Evolutionary conservation across 352 stramenopile species (phyloP).

Genomic region (Globisporangium canariense): DNA sequence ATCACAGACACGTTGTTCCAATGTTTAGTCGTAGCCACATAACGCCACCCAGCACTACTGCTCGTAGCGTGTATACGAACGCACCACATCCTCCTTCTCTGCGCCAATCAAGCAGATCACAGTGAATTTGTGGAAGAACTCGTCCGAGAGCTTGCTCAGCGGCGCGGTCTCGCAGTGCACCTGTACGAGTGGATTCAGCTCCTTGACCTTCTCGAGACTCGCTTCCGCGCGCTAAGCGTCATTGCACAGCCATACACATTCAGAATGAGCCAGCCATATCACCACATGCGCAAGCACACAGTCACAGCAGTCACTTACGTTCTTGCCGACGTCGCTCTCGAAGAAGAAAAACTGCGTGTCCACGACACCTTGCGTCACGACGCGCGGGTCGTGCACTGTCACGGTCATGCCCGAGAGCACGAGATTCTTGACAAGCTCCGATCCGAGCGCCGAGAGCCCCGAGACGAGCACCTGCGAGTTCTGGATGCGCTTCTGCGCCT

Average conservation of each 20-base stretch:
- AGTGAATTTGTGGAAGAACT: conserved; percentile 85
- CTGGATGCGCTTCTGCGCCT: conserved; percentile 93
- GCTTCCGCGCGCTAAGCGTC: conserved; percentile 58
- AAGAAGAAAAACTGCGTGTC: conserved; percentile 87
- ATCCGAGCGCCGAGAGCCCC: conserved; percentile 78
- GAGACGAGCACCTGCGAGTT: conserved; percentile 87
- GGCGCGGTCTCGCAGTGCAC: conserved; percentile 77
- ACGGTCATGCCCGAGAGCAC: conserved; percentile 94
- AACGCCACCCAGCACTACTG: not conserved
- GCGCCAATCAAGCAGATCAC: conserved; percentile 76
- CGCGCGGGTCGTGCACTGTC: conserved; percentile 87
- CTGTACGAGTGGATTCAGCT: conserved; percentile 93
- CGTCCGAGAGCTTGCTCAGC: conserved; percentile 47
- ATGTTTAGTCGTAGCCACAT: not conserved
- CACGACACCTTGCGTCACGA: conserved; percentile 42
- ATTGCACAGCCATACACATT: conserved; percentile 11
- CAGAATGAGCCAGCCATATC: conserved; percentile 4
- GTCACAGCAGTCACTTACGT: conserved; percentile 32
- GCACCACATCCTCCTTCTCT: conserved; percentile 36
- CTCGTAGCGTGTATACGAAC: not conserved
- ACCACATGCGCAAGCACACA: not conserved
- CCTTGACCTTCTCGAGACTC: conserved; percentile 82
- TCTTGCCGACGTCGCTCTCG: conserved; percentile 62
- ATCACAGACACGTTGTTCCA: not conserved
- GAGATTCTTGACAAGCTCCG: conserved; percentile 97